Evolutionary conservation across 306 rosid species (phyloP).

Genomic region (Vigna reflexopilosa): DNA sequence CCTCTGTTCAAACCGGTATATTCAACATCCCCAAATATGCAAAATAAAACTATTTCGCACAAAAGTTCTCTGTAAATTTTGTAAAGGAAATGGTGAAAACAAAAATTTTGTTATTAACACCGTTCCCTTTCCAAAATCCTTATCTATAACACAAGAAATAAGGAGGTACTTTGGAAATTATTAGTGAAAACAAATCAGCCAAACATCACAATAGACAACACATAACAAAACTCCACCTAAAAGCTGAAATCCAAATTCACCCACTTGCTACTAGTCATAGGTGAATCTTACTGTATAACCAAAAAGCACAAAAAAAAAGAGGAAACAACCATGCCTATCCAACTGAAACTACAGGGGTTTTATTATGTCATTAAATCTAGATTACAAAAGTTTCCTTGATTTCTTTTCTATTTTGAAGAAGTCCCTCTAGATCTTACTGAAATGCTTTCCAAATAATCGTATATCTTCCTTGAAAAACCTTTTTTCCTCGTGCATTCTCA

Average conservation of each 20-base stretch:
- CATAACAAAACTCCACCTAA: neutral
- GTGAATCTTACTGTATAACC: neutral
- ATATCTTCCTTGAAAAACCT: neutral
- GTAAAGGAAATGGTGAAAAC: neutral
- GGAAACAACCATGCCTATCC: neutral
- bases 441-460: neutral
- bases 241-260: no score
- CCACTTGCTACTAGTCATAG: neutral
- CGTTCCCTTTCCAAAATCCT: neutral
- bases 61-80: neutral
- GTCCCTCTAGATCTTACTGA: neutral
- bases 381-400: neutral
- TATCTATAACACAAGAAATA: neutral
- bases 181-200: neutral
- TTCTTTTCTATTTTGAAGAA: neutral
- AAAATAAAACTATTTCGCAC: neutral
- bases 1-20: neutral
- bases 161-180: neutral
- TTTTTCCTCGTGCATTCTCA: neutral
- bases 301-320: neutral
- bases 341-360: neutral
- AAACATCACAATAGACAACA: neutral
- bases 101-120: neutral
- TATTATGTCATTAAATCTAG: neutral
- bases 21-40: neutral